A percentile compares a stretch with the other conserved stretches of the same genome.
Evolutionary conservation across 768 basidiomycete genomes (phyloP).

Genomic region (Glaciozyma martinii): DNA sequence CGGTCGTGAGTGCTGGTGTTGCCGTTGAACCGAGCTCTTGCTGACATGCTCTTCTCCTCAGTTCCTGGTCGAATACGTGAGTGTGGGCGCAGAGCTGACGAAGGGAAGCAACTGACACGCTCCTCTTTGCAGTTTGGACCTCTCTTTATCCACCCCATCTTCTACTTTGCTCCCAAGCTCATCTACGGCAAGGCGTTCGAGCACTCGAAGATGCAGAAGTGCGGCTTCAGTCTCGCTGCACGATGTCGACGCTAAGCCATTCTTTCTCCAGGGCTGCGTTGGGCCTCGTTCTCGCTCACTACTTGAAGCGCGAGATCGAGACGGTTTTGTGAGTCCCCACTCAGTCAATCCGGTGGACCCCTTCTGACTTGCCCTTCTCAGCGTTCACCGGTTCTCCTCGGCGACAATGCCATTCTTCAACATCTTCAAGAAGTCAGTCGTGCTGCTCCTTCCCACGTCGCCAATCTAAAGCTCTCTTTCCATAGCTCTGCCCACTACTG

Average conservation of each 20-base stretch:
- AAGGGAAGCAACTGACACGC: not conserved
- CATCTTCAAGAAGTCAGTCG: conserved; percentile 76
- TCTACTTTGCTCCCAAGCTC: conserved; percentile 58
- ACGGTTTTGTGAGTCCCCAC: conserved; percentile 63
- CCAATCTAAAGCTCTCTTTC: not conserved
- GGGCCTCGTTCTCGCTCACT: conserved; percentile 72
- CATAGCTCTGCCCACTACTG: conserved; percentile 81
- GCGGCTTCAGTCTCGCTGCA: not conserved
- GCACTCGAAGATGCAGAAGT: conserved; percentile 73
- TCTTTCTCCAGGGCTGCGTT: conserved; percentile 53
- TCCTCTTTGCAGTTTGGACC: conserved; percentile 60
- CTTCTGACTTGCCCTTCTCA: conserved; percentile 34
- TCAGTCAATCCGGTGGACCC: not conserved
- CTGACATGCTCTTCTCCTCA: not conserved
- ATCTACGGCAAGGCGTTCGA: conserved; percentile 63
- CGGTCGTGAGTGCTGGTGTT: conserved; percentile 45
- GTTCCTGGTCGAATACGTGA: conserved; percentile 88
- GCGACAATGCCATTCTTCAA: conserved; percentile 81
- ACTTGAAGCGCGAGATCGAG: conserved; percentile 83
- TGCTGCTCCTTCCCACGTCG: not conserved
- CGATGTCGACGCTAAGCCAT: not conserved
- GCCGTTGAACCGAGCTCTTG: not conserved
- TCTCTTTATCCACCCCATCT: conserved; percentile 73
- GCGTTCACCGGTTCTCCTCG: conserved; percentile 90
- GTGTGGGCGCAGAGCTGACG: conserved; percentile 36